phyloP scores from a whole-genome alignment of 2,329 filamentous ascomycete genomes.

The Helotiales sp. region DNA sequence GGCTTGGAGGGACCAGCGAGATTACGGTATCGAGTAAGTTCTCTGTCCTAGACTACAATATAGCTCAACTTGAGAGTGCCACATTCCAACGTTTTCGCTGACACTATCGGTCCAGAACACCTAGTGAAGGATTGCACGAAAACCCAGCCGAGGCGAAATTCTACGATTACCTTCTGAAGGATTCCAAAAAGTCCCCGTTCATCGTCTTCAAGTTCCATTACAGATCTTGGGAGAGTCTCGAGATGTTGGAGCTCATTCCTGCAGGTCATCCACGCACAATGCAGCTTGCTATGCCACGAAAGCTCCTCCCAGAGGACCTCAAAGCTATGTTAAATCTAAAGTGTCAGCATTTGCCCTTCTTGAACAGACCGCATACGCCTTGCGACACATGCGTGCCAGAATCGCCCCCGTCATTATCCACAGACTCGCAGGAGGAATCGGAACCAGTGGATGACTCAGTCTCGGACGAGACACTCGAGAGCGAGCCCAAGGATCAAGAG shows the following conservation, averaged over 20 bases:
- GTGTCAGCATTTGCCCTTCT: background rate
- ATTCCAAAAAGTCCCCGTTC: conserved; percentile 52
- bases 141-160: conserved; percentile 50
- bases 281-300: background rate
- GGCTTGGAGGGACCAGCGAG: conserved; percentile 47
- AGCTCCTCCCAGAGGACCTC: background rate
- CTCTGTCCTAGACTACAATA: conserved; percentile 6
- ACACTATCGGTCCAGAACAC: conserved; percentile 40
- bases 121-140: conserved; percentile 54
- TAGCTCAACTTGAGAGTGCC: background rate
- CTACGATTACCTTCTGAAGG: conserved; percentile 53
- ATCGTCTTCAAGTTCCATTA: conserved; percentile 58
- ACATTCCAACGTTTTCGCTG: background rate
- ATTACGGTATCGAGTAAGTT: conserved; percentile 55
- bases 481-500: background rate
- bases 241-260: conserved; percentile 47
- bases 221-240: conserved; percentile 50
- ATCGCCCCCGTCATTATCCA: background rate
- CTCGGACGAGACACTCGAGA: background rate
- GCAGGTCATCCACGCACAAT: background rate
- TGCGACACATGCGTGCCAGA: background rate
- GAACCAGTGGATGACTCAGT: background rate
- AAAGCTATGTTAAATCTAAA: background rate
- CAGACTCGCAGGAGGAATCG: background rate
- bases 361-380: background rate